Percentiles rank a stretch among this genome's conserved stretches.
Evolutionary conservation across 371 early-diverging fungal genomes (phyloP).

Genomic region (Mucor sp.): DNA sequence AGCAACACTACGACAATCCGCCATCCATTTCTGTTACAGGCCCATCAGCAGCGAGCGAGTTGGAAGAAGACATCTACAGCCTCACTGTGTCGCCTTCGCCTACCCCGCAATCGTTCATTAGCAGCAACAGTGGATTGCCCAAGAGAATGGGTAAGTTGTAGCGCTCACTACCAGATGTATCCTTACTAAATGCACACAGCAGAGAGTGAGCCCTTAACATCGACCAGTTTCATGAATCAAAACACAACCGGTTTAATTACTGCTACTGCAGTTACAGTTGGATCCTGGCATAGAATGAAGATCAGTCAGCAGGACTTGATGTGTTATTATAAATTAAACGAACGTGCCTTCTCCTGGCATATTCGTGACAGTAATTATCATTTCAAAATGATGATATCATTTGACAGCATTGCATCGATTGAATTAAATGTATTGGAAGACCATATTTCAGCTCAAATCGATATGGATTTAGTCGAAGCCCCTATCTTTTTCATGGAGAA

Average conservation of each 20-base stretch:
- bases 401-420: constrained; percentile 34
- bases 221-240: not conserved
- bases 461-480: constrained; percentile 58
- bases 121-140: not conserved
- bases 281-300: constrained; percentile 79
- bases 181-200: not conserved
- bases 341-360: constrained; percentile 70
- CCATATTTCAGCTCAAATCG: constrained; percentile 54
- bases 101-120: constrained; percentile 21
- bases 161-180: not conserved
- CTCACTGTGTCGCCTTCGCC: constrained; percentile 25
- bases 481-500: constrained; percentile 71
- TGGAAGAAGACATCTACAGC: constrained; percentile 17
- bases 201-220: constrained; percentile 23
- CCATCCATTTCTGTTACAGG: constrained; percentile 17
- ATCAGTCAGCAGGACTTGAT: constrained; percentile 60
- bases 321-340: constrained; percentile 56
- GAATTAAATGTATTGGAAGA: constrained; percentile 39
- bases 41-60: constrained; percentile 7
- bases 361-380: constrained; percentile 67
- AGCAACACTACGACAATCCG: not conserved
- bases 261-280: constrained; percentile 66
- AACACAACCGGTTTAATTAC: constrained; percentile 22
- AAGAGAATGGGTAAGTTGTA: constrained; percentile 15
- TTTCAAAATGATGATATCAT: constrained; percentile 72